Evolutionary conservation across 108 stramenopile species (phyloP).

Genomic region (Heterococcus sp.): DNA sequence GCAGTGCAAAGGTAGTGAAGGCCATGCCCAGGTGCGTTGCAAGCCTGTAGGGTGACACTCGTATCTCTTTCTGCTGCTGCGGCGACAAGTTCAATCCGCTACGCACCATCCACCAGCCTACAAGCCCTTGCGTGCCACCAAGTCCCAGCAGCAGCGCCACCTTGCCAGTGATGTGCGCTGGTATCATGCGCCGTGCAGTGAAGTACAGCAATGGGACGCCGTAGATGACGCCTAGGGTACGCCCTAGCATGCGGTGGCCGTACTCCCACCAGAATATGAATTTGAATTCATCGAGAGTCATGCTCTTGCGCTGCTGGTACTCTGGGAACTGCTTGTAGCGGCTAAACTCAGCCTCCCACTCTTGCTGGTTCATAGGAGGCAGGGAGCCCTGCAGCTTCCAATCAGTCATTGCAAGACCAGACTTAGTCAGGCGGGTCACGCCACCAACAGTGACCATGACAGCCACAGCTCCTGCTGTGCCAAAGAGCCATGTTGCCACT

Average conservation of each 20-base stretch:
- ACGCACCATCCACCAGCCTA: conserved; percentile 99
- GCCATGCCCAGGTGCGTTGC: conserved; percentile 93
- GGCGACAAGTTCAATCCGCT: too few relatives aligned
- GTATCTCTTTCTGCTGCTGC: conserved; percentile 79
- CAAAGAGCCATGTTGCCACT: too few relatives aligned
- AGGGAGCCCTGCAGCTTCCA: conserved; percentile 25
- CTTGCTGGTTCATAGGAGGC: conserved; percentile 47
- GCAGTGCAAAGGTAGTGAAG: conserved; percentile 80
- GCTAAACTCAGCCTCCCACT: conserved; percentile 90
- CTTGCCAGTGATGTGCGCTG: conserved; percentile 71
- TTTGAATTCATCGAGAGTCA: conserved; percentile 97
- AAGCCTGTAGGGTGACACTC: conserved; percentile 90
- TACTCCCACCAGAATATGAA: conserved; percentile 92
- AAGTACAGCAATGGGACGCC: conserved; percentile 82
- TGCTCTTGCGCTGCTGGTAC: conserved; percentile 70
- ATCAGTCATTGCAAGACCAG: too few relatives aligned
- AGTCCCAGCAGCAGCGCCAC: conserved; percentile 80
- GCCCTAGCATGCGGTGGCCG: conserved; percentile 94
- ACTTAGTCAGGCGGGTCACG: too few relatives aligned
- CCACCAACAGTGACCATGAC: too few relatives aligned
- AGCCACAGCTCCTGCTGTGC: too few relatives aligned
- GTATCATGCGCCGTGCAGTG: conserved; percentile 70
- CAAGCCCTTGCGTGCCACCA: conserved; percentile 91
- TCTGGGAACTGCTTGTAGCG: conserved; percentile 95
- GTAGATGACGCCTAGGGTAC: conserved; percentile 77